Base-by-base conservation (phyloP, 768 basidiomycete species). In the Lepiota subincarnata region DNA sequence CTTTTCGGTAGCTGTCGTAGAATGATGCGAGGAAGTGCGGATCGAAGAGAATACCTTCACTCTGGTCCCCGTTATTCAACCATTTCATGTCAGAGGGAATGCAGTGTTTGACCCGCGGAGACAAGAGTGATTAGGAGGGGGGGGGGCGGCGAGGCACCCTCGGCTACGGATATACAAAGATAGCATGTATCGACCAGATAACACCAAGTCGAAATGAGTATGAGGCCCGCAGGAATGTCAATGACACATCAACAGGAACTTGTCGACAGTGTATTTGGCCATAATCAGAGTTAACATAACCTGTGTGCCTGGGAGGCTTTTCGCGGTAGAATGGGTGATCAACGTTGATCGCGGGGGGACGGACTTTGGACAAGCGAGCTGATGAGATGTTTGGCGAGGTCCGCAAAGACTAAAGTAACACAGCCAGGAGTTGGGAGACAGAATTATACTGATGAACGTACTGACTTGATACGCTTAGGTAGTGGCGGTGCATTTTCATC, bases 401-500 rank as follows among this genome's bases (percentile, higher is more conserved):
- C 46, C 50, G n/a, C 52, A 53, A 38, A 24, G 24, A 24, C 24
- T 24, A 24, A 24, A 46, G 52, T 46, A 53, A 53, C 52, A 54
- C 53, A 54, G 46, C 45, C 46, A 54, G 46, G 45, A 47, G 26
- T 38, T 54, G 12, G 26, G 14, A 13, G 44, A 53, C 50, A 28
- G 50, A 44, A 37, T 22, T 22, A 42, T 28, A 36, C 18, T 28
- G 16, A 34, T 31, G 39, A 35, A 16, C 11, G 10, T 45, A 11
- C 38, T 53, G 37, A 22, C 37, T 40, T 28, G 45, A 45, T 22
- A 18, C 45, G 53, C 45, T 36, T 48, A 54, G 22, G 1, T 24
- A 26, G 53, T 47, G 53, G 53, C 45, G 46, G 53, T 48, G 53
- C 45, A 48, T 8, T n/a, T 20, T 48, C 45, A 54, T 54, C 53